Conservation (phyloP, 2,329 filamentous ascomycete species). For the Botrytis sinoallii region DNA sequence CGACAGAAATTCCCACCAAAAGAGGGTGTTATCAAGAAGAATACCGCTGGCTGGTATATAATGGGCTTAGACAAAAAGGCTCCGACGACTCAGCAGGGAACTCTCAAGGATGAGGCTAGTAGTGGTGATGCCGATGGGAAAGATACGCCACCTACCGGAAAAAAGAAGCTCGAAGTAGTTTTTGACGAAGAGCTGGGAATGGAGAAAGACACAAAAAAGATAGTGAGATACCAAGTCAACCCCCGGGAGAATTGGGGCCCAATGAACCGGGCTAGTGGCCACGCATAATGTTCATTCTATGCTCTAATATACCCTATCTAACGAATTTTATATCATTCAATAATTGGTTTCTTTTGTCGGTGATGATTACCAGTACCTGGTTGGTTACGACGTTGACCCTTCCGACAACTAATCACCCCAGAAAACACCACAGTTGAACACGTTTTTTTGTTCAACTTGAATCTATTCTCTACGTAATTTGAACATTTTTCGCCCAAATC, state of each 20-base stretch:
- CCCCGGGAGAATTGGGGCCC: conserved; percentile 94
- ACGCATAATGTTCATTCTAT: conserved; percentile 3
- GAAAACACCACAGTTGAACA: background rate
- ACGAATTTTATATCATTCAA: background rate
- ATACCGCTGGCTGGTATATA: conserved; percentile 70
- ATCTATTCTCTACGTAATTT: background rate
- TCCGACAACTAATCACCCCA: background rate
- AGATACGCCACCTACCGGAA: conserved; percentile 29
- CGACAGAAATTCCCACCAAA: conserved; percentile 77
- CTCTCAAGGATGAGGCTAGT: conserved; percentile 15
- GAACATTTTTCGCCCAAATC: background rate
- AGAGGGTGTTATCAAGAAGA: conserved; percentile 63
- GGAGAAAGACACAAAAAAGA: conserved; percentile 62
- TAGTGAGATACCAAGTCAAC: conserved; percentile 87
- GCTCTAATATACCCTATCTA: background rate
- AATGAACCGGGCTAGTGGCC: conserved; percentile 37
- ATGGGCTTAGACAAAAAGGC: conserved; percentile 44
- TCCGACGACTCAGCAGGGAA: conserved; percentile 18
- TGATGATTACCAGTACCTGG: background rate
- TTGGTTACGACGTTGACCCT: background rate
- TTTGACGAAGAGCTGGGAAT: conserved; percentile 80
- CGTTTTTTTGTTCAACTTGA: background rate
- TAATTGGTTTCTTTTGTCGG: background rate
- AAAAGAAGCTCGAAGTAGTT: conserved; percentile 47
- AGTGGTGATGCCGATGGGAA: conserved; percentile 18